Conservation (phyloP, 2,329 filamentous ascomycete genomes). For the Penicillium concentricum region DNA sequence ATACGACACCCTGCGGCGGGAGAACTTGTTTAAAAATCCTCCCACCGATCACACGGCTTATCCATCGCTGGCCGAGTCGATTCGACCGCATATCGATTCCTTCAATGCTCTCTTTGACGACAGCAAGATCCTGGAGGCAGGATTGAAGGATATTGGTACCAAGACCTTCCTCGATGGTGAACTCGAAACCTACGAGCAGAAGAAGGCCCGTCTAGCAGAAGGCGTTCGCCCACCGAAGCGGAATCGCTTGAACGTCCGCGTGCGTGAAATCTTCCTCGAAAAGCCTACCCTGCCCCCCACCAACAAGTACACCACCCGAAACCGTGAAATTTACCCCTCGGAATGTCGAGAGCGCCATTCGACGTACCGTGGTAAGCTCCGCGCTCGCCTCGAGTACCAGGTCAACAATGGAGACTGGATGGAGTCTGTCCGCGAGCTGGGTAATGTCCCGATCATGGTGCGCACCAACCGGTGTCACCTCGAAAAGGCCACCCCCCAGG, state of each 20-base stretch:
- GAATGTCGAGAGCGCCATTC: constrained; percentile 93
- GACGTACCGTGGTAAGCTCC: constrained; percentile 84
- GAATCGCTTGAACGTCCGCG: constrained; percentile 75
- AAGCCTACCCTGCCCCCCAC: constrained; percentile 74
- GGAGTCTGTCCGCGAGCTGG: constrained; percentile 80
- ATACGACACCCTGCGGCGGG: constrained; percentile 80
- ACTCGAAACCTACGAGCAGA: constrained; percentile 41
- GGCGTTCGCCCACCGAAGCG: constrained; percentile 55
- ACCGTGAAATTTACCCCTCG: constrained; percentile 82
- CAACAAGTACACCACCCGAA: constrained; percentile 77
- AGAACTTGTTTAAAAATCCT: constrained; percentile 84
- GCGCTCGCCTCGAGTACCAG: constrained; percentile 77
- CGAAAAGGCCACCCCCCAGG: constrained; percentile 76
- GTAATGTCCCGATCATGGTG: constrained; percentile 89
- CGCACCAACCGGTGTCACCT: constrained; percentile 92
- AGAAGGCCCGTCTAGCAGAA: constrained; percentile 49
- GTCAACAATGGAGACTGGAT: constrained; percentile 84
- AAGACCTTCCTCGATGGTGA: constrained; percentile 85
- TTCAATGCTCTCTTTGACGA: constrained; percentile 87
- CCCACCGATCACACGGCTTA: constrained; percentile 86
- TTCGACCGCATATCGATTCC: constrained; percentile 88
- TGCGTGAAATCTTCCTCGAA: constrained; percentile 78
- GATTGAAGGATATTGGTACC: constrained; percentile 81
- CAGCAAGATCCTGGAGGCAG: constrained; percentile 71
- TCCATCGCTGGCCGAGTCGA: constrained; percentile 78